These are phyloP conservation scores for Berberis vulgaris DNA, from an alignment of 164 flowering plant species.

Conservation along the genomic window DNA sequence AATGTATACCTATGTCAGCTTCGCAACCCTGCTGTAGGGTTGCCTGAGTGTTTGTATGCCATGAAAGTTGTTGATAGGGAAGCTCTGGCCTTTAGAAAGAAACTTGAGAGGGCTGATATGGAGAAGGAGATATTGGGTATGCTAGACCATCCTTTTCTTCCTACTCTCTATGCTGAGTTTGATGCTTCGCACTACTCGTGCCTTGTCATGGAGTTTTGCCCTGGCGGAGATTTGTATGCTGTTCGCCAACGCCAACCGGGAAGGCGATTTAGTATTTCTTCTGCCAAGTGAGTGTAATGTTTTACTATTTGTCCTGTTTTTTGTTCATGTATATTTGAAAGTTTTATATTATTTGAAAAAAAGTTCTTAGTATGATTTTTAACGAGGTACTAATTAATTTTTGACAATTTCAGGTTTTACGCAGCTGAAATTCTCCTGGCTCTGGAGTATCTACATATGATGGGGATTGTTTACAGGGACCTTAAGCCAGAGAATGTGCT, in stretches of 20 bases:
- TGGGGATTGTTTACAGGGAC: constrained; percentile 83
- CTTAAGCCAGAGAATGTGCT: constrained; percentile 85
- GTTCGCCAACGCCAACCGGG: constrained; percentile 52
- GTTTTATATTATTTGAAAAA: too few species aligned
- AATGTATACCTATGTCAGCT: constrained; percentile 74
- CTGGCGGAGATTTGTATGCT: constrained; percentile 73
- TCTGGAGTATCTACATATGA: constrained; percentile 82
- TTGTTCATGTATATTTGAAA: too few species aligned
- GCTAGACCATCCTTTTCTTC: constrained; percentile 87
- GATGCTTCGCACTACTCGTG: constrained; percentile 82
- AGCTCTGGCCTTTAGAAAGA: constrained; percentile 60
- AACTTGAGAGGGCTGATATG: constrained; percentile 69
- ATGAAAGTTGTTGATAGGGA: constrained; percentile 90
- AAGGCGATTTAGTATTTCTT: constrained; percentile 47
- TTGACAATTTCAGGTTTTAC: constrained; percentile 48
- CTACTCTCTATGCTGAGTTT: constrained; percentile 71
- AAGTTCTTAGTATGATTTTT: too few species aligned
- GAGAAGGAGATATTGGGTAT: constrained; percentile 70
- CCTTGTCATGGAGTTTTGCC: constrained; percentile 84
- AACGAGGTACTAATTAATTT: too few species aligned
- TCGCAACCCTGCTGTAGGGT: constrained; percentile 30
- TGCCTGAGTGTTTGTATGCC: constrained; percentile 49
- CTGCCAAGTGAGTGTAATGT: constrained; percentile 50
- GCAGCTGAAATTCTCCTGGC: constrained; percentile 73
- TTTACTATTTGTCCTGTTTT: too few species aligned